Conservation (phyloP, 345 rosid genomes). For the Litchi chinensis region DNA sequence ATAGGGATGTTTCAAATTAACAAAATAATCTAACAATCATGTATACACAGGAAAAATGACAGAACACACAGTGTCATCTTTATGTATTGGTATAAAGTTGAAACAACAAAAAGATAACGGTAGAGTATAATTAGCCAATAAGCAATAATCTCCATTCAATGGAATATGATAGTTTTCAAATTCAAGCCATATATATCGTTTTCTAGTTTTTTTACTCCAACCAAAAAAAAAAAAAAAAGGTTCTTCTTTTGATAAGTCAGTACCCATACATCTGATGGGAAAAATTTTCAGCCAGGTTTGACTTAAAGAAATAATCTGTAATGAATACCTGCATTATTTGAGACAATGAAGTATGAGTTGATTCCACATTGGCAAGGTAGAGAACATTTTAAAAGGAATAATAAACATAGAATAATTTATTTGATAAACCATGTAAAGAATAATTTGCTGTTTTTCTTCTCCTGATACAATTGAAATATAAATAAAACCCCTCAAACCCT, state of each 20-base stretch:
- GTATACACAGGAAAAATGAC: background rate
- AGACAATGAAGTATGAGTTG: conserved; percentile 7
- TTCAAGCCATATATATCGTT: background rate
- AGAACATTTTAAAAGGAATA: background rate
- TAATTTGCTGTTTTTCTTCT: background rate
- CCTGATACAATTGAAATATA: background rate
- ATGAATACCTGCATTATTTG: conserved; percentile 76
- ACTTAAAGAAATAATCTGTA: conserved; percentile 85
- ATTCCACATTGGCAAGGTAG: background rate
- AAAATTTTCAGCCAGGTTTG: conserved; percentile 70
- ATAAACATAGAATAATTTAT: background rate
- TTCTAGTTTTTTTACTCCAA: background rate
- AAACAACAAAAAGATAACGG: background rate
- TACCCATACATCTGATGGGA: conserved; percentile 74
- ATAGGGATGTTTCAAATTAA: background rate
- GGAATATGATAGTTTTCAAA: background rate
- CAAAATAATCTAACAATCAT: background rate
- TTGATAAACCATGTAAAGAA: background rate
- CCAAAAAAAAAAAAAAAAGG: background rate
- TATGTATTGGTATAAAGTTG: background rate
- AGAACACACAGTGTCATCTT: background rate
- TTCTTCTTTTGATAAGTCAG: conserved; percentile 13
- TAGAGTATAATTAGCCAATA: background rate
- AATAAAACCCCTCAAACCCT: background rate
- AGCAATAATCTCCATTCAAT: background rate